Evolutionary conservation across 2,329 filamentous ascomycete species (phyloP).

Genomic region (Hypocrella siamensis): DNA sequence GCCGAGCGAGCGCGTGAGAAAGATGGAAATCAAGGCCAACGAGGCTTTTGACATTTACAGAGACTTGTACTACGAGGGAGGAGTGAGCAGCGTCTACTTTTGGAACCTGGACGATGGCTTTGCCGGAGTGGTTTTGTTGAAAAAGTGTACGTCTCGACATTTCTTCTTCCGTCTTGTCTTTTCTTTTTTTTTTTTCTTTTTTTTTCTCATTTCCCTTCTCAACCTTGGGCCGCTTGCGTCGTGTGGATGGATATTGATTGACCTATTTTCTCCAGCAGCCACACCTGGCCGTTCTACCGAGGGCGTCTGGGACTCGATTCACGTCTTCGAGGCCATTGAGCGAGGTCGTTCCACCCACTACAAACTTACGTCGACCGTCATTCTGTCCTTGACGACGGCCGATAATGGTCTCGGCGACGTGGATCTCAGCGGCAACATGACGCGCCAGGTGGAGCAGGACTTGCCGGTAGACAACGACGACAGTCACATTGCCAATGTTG

Average conservation of each 20-base stretch:
- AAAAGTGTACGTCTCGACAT: constrained; percentile 54
- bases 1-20: constrained; percentile 77
- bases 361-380: constrained; percentile 94
- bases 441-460: constrained; percentile 85
- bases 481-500: constrained; percentile 91
- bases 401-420: constrained; percentile 55
- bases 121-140: constrained; percentile 85
- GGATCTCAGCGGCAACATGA: constrained; percentile 96
- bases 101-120: constrained; percentile 98
- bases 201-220: not conserved
- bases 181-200: not conserved
- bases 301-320: constrained; percentile 94
- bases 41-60: constrained; percentile 95
- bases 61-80: constrained; percentile 93
- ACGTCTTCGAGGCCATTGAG: constrained; percentile 95
- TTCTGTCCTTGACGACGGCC: constrained; percentile 62
- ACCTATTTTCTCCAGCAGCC: too few species aligned
- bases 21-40: constrained; percentile 88
- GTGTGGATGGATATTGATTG: too few species aligned
- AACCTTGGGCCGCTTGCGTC: too few species aligned
- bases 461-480: constrained; percentile 78
- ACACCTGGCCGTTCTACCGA: constrained; percentile 49
- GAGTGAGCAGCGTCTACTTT: constrained; percentile 90
- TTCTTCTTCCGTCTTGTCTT: not conserved
- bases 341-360: constrained; percentile 86